These are phyloP conservation scores for Calonectria ilicicola DNA, from an alignment of 2,329 filamentous ascomycete genomes.

Conservation along the genomic window DNA sequence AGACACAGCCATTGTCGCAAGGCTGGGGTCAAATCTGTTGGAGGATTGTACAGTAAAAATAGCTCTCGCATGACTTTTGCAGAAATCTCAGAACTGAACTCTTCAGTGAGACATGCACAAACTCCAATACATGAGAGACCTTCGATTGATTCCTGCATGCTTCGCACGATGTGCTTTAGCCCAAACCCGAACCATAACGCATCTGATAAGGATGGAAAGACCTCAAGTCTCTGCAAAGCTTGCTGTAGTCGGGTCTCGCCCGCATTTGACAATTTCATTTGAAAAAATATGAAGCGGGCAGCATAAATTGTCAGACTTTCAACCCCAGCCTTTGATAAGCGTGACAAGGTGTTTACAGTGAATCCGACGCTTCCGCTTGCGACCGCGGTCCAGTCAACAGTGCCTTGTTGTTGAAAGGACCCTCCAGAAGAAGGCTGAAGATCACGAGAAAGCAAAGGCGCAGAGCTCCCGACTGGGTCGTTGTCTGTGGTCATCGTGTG, in stretches of 20 bases:
- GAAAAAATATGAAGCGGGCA: background rate
- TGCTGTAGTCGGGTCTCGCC: background rate
- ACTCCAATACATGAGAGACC: background rate
- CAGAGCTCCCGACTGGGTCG: background rate
- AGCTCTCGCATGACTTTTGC: background rate
- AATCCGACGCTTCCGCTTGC: background rate
- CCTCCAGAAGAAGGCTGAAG: background rate
- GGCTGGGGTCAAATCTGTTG: background rate
- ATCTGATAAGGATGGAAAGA: background rate
- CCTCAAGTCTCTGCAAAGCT: background rate
- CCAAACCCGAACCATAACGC: background rate
- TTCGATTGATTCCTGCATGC: background rate
- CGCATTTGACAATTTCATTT: background rate
- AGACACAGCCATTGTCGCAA: background rate
- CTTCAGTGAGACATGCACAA: background rate
- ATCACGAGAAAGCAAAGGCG: background rate
- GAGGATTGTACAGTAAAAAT: background rate
- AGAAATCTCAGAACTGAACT: background rate
- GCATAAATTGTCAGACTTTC: background rate
- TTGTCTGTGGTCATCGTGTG: too few relatives aligned
- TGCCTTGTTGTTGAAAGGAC: background rate
- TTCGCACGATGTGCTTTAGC: background rate
- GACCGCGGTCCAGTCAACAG: background rate
- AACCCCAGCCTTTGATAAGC: background rate
- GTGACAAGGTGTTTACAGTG: background rate